phyloP scores from a whole-genome alignment of 1,139 yeast genomes.

The Zygosaccharomyces pseudobailii region DNA sequence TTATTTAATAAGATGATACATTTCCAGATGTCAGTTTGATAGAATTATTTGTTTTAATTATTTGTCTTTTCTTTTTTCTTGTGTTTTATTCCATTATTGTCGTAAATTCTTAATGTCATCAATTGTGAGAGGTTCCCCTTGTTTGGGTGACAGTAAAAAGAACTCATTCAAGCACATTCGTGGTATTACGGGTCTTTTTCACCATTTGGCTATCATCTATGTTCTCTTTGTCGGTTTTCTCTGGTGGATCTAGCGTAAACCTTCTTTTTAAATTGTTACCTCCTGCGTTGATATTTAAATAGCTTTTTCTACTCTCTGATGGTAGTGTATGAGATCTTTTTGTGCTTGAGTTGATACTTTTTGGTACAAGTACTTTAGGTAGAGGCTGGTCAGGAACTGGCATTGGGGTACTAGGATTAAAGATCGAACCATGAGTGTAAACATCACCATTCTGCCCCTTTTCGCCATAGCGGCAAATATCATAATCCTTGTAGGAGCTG shows the following conservation, averaged over 20 bases:
- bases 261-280: slow-evolving; percentile 18
- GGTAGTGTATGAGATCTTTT: slow-evolving; percentile 15
- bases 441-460: neutral
- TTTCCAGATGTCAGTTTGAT: neutral
- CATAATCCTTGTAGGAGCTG: slow-evolving; percentile 13
- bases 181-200: neutral
- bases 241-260: slow-evolving; percentile 9
- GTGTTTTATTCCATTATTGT: neutral
- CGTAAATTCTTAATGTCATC: too few relatives aligned
- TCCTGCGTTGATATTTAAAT: neutral
- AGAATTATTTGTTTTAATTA: neutral
- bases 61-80: neutral
- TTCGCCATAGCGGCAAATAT: neutral
- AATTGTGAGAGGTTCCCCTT: too few relatives aligned
- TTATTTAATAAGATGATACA: neutral
- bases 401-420: slow-evolving; percentile 25
- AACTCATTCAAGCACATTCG: neutral
- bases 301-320: slow-evolving; percentile 1
- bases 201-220: neutral
- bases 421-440: neutral
- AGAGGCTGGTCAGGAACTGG: slow-evolving; percentile 32
- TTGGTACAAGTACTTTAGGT: slow-evolving; percentile 23
- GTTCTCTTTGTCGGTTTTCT: neutral
- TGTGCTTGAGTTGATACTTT: slow-evolving; percentile 22
- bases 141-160: too few relatives aligned